Conservation (phyloP, 2,329 filamentous ascomycete genomes). For the Phialophora macrospora region DNA sequence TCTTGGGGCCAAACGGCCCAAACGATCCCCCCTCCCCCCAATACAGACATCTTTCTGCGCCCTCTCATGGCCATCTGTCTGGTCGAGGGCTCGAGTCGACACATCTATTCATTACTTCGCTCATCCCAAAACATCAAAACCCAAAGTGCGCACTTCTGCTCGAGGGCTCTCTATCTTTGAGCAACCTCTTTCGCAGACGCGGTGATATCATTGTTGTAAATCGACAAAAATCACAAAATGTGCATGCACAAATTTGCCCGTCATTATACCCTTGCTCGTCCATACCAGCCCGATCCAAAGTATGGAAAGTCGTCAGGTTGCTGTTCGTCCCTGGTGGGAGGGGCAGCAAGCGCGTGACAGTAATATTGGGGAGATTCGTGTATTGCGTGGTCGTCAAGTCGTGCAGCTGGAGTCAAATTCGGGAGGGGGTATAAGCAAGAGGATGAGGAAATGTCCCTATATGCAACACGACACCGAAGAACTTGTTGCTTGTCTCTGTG, state of each 20-base stretch:
- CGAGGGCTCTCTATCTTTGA: slow-evolving; percentile 29
- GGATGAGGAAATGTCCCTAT: slow-evolving; percentile 25
- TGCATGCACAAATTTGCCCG: slow-evolving; percentile 12
- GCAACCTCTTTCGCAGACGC: slow-evolving; percentile 37
- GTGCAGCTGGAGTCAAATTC: slow-evolving; percentile 27
- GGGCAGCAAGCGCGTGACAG: background rate
- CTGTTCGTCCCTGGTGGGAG: slow-evolving; percentile 4
- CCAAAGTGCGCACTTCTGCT: slow-evolving; percentile 42
- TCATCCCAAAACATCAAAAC: slow-evolving; percentile 25
- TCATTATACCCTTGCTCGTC: slow-evolving; percentile 25
- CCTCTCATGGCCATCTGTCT: background rate
- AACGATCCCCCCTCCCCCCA: background rate
- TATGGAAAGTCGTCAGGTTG: slow-evolving; percentile 2
- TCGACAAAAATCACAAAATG: slow-evolving; percentile 33
- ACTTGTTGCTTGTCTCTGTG: background rate
- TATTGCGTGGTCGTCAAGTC: slow-evolving; percentile 34
- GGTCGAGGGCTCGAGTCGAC: background rate
- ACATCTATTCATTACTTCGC: slow-evolving; percentile 22
- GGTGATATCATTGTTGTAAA: slow-evolving; percentile 40
- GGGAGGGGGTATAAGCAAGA: slow-evolving; percentile 6
- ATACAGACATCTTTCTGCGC: background rate
- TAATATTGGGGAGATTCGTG: slow-evolving; percentile 24
- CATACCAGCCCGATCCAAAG: slow-evolving; percentile 15
- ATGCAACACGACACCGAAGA: slow-evolving; percentile 20
- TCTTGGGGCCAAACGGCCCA: background rate